phyloP scores from a whole-genome alignment of 495 filamentous ascomycete genomes.

The Acidiella bohemica region DNA sequence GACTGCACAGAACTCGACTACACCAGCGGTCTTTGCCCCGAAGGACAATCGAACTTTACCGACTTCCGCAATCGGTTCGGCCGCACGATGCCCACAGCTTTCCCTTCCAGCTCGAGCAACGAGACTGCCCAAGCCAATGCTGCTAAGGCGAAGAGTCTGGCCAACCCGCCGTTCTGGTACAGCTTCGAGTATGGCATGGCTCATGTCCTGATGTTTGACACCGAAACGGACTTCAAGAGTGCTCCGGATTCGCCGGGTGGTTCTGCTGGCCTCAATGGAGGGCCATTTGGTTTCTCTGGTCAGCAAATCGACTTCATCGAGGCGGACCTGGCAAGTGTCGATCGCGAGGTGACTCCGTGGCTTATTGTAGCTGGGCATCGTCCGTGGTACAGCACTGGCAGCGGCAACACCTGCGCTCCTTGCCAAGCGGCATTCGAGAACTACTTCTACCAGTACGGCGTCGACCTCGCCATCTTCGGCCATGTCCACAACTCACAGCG shows the following conservation, averaged over 20 bases:
- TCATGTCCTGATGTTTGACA: slow-evolving; percentile 8
- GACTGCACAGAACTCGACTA: slow-evolving; percentile 33
- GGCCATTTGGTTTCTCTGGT: slow-evolving; percentile 36
- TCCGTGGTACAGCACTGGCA: slow-evolving; percentile 43
- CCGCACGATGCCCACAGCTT: slow-evolving; percentile 7
- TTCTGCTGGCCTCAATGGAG: slow-evolving; percentile 34
- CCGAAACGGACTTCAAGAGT: slow-evolving; percentile 26
- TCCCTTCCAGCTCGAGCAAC: slow-evolving; percentile 19
- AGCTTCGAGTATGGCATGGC: slow-evolving; percentile 14
- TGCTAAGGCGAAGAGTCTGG: slow-evolving; percentile 34
- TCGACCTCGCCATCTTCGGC: slow-evolving; percentile 47
- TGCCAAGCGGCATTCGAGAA: slow-evolving; percentile 47
- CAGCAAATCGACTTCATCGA: slow-evolving; percentile 37
- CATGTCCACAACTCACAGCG: slow-evolving; percentile 51
- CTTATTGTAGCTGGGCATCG: slow-evolving; percentile 45
- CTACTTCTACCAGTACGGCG: slow-evolving; percentile 44
- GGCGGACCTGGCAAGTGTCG: slow-evolving; percentile 35
- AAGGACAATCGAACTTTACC: slow-evolving; percentile 11
- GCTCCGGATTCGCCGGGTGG: slow-evolving; percentile 36
- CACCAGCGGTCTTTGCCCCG: slow-evolving; percentile 21
- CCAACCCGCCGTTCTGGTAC: slow-evolving; percentile 37
- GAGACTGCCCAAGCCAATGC: slow-evolving; percentile 34
- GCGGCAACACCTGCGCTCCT: slow-evolving; percentile 31
- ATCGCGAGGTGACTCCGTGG: slow-evolving; percentile 42
- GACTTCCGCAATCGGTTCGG: slow-evolving; percentile 14